Conservation (phyloP, 805 yeast genomes). For the Ogataea zsoltii region DNA sequence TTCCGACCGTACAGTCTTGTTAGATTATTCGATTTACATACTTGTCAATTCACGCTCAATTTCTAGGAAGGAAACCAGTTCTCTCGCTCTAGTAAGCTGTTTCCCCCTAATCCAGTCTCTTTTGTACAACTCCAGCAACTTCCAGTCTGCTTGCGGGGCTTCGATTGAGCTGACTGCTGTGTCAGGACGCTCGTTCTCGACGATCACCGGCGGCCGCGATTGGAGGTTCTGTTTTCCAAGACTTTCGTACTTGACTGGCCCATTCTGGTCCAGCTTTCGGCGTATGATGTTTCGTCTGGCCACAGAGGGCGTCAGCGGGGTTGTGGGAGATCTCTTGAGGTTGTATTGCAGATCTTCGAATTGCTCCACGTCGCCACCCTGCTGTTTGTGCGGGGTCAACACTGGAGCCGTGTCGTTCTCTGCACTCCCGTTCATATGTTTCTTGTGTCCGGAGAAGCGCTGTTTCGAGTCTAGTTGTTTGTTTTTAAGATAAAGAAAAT, state of each 20-base stretch:
- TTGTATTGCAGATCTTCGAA: slow-evolving; percentile 5
- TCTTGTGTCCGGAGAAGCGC: too few relatives aligned
- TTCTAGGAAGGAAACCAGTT: slow-evolving; percentile 23
- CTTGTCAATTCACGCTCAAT: slow-evolving; percentile 21
- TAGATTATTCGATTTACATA: neutral
- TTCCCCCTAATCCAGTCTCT: slow-evolving; percentile 22
- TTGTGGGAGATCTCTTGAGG: slow-evolving; percentile 33
- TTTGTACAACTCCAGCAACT: slow-evolving; percentile 11
- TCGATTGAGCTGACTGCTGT: neutral
- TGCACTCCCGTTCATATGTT: neutral
- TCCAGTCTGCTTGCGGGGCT: neutral
- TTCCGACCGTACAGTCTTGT: too few relatives aligned
- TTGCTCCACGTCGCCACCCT: slow-evolving; percentile 1
- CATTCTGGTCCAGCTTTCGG: slow-evolving; percentile 20
- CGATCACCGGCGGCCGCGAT: neutral
- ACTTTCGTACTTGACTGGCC: slow-evolving; percentile 5
- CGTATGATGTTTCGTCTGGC: slow-evolving; percentile 28
- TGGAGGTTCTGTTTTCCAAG: neutral
- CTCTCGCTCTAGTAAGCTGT: slow-evolving; percentile 12
- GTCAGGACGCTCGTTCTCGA: neutral
- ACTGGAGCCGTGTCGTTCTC: neutral
- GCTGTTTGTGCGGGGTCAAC: slow-evolving; percentile 10
- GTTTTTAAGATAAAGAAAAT: too few relatives aligned
- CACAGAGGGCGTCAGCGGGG: slow-evolving; percentile 34
- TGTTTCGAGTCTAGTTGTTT: too few relatives aligned